Percentiles rank a stretch among this genome's conserved stretches.
These are phyloP conservation scores for Colletotrichum sp. DNA, from an alignment of 2,329 filamentous ascomycete species.

Conservation along the genomic window DNA sequence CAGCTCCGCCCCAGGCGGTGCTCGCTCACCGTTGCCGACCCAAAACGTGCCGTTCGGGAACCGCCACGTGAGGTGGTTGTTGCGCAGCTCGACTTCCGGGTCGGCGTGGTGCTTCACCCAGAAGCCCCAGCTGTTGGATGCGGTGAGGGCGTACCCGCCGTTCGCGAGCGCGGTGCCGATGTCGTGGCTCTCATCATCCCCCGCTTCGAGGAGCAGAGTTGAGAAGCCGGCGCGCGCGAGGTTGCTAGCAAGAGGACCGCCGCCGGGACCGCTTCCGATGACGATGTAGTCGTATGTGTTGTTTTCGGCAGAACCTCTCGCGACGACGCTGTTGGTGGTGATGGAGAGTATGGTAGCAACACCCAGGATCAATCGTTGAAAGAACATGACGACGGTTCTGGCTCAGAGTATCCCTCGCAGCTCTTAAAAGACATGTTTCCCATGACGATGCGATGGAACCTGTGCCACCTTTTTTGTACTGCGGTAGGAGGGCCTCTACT, in stretches of 20 bases:
- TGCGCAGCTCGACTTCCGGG: background rate
- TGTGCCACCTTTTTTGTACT: background rate
- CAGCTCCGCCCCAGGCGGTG: slow-evolving; percentile 40
- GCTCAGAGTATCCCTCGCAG: background rate
- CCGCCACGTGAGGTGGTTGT: slow-evolving; percentile 41
- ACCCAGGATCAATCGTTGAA: background rate
- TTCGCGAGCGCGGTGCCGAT: background rate
- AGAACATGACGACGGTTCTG: background rate
- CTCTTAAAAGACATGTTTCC: background rate
- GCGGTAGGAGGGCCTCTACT: background rate
- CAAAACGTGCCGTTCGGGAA: slow-evolving; percentile 37
- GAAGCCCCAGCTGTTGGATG: slow-evolving; percentile 1
- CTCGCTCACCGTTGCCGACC: slow-evolving; percentile 1
- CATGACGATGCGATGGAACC: background rate
- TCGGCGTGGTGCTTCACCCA: background rate
- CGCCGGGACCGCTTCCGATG: slow-evolving; percentile 61
- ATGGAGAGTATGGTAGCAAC: background rate
- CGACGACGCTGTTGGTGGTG: background rate
- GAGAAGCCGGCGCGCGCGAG: slow-evolving; percentile 60
- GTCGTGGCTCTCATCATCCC: slow-evolving; percentile 35
- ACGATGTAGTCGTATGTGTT: slow-evolving; percentile 60
- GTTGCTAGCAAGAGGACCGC: slow-evolving; percentile 56
- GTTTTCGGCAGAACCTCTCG: background rate
- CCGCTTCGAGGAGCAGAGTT: slow-evolving; percentile 62
- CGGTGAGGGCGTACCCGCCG: slow-evolving; percentile 22